Evolutionary conservation across 805 yeast genomes (phyloP), one percentile per base, ranked within the genome.

Genomic region (Lipomyces mesembrius): DNA sequence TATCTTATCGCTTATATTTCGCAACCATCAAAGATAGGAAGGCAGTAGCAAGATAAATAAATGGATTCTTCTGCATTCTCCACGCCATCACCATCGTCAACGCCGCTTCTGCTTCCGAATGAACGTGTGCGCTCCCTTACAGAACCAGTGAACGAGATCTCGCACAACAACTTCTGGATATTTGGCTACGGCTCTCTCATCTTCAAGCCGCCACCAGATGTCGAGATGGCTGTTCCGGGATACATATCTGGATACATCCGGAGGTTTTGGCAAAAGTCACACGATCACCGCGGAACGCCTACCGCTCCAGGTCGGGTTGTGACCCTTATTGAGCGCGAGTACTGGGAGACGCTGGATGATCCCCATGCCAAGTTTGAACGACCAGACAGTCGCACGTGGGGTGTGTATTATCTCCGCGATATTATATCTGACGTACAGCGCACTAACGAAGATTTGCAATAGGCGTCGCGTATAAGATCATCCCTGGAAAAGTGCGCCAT

Each of bases 151-250:
- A 14, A 37, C 14, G 57, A 66, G 34, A 65, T 68, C 14, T 29
- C 63, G 49, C 71, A 70, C 49, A 43, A 57, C 12, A 61, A 62
- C 17, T 71, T 67, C 58, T 93, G 97, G 96, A 83, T 92, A 14
- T 87, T 92, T 11, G 97, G 98, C 2, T 92, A 92, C 75, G 98
- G 98, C 1, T 90, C 96, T 0, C 80, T 92, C 61, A 87, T 92
- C 32, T 92, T 89, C 82, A 92, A 92, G 74, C 97, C 97, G 0
- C 98, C 97, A 0, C 93, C 94, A 17, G 83, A 84, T 71, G 83
- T 85, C 68, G 81, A 85, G 59, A 81, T 83, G 73, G 79, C 86
- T 51, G 83, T 90, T 9, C 87, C 92, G 0, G 97, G 97, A 0
- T 84, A 87, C 58, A 81, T 93, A 29, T 81, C 82, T 61, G 97